These are phyloP conservation scores for Volvox africanus DNA, from an alignment of 139 green algal genomes.

Conservation along the genomic window DNA sequence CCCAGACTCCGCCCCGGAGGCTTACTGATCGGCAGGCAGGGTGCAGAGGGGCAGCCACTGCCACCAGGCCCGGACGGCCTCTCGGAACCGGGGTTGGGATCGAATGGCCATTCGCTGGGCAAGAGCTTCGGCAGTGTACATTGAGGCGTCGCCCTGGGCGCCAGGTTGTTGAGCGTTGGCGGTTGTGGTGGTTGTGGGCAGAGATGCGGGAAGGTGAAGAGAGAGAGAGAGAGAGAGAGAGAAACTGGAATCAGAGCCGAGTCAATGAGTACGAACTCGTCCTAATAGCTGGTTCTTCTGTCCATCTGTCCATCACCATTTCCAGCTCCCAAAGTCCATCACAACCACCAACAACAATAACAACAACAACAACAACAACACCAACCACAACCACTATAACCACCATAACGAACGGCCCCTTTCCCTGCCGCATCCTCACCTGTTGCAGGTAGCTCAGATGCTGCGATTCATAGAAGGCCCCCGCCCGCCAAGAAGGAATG, in stretches of 20 bases:
- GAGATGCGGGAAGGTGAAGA: background rate
- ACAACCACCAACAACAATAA: no score
- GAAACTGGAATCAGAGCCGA: no score
- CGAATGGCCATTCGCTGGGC: conserved; percentile 5
- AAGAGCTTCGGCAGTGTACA: conserved; percentile 34
- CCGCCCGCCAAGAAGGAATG: no score
- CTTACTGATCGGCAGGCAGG: conserved; percentile 25
- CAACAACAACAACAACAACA: no score
- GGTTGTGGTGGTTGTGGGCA: no score
- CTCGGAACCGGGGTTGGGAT: background rate
- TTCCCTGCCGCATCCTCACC: background rate
- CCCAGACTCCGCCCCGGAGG: background rate
- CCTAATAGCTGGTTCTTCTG: no score
- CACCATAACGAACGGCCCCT: no score
- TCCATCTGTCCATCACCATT: no score
- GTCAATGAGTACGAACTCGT: no score
- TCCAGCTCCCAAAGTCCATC: no score
- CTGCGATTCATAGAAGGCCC: background rate
- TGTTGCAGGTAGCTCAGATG: conserved; percentile 29
- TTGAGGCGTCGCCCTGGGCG: conserved; percentile 34
- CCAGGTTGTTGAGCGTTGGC: background rate
- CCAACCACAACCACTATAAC: no score
- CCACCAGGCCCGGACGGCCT: conserved; percentile 25
- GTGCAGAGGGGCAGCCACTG: conserved; percentile 32
- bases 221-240: background rate